phyloP scores from a whole-genome alignment of 148 eudicot genomes.

The Rhododendron ovatum region DNA sequence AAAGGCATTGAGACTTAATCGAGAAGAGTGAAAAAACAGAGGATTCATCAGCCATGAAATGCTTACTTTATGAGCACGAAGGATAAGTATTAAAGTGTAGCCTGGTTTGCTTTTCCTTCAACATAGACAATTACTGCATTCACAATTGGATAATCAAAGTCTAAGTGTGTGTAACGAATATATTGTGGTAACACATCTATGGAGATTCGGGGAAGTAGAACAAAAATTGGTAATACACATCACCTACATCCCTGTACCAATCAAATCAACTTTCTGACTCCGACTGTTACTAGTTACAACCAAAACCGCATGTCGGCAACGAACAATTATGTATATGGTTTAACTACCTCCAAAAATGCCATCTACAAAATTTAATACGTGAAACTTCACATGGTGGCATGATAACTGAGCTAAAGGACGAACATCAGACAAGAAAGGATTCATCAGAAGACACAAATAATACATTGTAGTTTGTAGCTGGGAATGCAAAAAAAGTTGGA shows the following conservation, averaged over 20 bases:
- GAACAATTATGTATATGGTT: neutral
- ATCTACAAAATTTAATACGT: neutral
- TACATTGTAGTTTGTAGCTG: neutral
- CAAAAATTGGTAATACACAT: neutral
- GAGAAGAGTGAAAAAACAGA: neutral
- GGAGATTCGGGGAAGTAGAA: neutral
- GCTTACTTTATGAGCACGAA: neutral
- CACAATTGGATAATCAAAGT: neutral
- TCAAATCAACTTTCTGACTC: slow-evolving; percentile 5
- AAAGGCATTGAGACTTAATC: neutral
- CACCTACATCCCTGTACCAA: neutral
- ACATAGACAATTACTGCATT: neutral
- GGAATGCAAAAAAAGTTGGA: neutral
- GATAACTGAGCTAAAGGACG: neutral
- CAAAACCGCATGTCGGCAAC: neutral
- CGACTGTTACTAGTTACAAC: neutral
- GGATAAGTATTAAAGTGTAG: neutral
- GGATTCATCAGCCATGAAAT: neutral
- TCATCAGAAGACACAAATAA: neutral
- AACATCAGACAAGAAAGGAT: neutral
- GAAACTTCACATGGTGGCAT: neutral
- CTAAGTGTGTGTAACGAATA: neutral
- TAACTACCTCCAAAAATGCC: neutral
- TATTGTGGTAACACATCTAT: neutral
- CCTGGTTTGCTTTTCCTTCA: neutral